These are phyloP conservation scores for Anthracocystis walkeri DNA, from an alignment of 1,284 basidiomycete species.

Conservation along the genomic window DNA sequence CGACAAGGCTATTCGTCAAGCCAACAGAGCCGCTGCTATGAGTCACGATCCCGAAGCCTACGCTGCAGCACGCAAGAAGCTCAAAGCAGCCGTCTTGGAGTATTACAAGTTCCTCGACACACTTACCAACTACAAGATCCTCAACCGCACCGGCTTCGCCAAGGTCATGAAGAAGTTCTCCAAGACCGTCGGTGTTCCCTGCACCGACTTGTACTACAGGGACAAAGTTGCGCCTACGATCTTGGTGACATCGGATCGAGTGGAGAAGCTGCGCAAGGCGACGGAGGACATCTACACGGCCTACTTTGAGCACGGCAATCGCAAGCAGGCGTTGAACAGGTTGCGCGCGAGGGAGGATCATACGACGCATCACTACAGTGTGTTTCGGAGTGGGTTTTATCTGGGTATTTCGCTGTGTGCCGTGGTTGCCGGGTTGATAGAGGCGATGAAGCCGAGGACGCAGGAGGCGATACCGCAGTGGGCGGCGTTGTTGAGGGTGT, in stretches of 20 bases:
- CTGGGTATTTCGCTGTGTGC: constrained; percentile 85
- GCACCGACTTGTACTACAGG: constrained; percentile 79
- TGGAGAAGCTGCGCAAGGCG: constrained; percentile 79
- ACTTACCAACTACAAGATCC: constrained; percentile 78
- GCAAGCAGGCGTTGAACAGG: constrained; percentile 80
- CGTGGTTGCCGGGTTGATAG: constrained; percentile 77
- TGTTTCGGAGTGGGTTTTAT: constrained; percentile 75
- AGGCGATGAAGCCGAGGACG: constrained; percentile 76
- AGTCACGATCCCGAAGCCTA: constrained; percentile 82
- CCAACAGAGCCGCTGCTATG: constrained; percentile 61
- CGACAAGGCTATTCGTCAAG: constrained; percentile 46
- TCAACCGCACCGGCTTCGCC: constrained; percentile 89
- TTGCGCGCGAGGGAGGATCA: constrained; percentile 74
- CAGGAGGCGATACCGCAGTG: constrained; percentile 77
- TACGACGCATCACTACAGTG: constrained; percentile 77
- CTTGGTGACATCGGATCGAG: constrained; percentile 73
- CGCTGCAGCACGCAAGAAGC: constrained; percentile 81
- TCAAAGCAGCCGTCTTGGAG: constrained; percentile 85
- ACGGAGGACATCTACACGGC: constrained; percentile 67
- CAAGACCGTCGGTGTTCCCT: constrained; percentile 79
- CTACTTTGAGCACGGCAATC: constrained; percentile 79
- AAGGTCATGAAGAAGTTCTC: constrained; percentile 92
- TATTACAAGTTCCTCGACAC: constrained; percentile 83
- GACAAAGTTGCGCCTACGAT: constrained; percentile 75
- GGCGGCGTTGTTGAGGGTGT: constrained; percentile 82